Evolutionary conservation across 2,329 filamentous ascomycete species (phyloP).

Genomic region (Fusarium dlaminii): DNA sequence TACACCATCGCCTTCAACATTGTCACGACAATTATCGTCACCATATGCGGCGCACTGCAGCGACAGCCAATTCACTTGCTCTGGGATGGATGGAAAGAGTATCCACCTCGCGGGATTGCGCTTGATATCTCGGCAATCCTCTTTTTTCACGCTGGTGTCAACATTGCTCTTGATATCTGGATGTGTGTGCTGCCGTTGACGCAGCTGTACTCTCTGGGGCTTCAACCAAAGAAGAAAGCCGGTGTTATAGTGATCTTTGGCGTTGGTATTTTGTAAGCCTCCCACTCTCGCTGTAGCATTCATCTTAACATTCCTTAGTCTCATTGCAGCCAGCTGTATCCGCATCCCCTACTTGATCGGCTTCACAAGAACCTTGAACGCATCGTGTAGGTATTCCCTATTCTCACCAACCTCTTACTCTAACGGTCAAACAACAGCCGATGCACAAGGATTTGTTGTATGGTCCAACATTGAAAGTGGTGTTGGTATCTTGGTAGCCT

Average conservation of each 20-base stretch:
- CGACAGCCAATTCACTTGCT: background rate
- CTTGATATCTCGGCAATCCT: background rate
- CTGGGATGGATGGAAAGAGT: background rate
- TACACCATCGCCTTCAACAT: background rate
- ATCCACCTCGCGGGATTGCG: background rate
- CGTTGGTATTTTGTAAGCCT: background rate
- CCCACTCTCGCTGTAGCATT: rapidly evolving
- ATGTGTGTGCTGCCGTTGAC: conserved; percentile 3
- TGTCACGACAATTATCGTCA: background rate
- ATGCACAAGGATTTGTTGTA: background rate
- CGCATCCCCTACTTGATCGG: background rate
- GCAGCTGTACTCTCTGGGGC: background rate
- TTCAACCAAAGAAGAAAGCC: background rate
- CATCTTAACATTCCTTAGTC: background rate
- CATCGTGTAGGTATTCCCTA: background rate
- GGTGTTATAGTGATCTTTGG: conserved; percentile 1
- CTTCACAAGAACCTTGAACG: background rate
- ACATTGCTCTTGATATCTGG: background rate
- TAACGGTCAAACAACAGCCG: background rate
- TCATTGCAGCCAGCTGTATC: conserved; percentile 6
- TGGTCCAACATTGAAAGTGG: conserved; percentile 4
- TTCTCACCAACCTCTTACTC: rapidly evolving
- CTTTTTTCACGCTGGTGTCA: background rate
- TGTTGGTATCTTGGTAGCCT: conserved; percentile 3
- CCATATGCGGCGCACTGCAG: background rate